Evolutionary conservation across 257 asterid genomes (phyloP).

Genomic region (Dorcoceras hygrometricum): DNA sequence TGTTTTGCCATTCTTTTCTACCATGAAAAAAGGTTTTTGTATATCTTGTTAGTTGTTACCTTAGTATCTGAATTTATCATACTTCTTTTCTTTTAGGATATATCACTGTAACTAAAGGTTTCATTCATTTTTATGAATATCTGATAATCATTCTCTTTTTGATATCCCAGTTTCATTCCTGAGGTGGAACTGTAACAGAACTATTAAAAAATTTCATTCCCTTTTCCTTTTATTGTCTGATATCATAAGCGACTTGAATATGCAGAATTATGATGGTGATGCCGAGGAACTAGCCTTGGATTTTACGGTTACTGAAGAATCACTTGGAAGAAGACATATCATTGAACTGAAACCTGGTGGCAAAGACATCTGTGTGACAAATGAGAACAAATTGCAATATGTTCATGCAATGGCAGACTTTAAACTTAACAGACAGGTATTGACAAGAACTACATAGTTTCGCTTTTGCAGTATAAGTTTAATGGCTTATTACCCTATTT

Average conservation of each 20-base stretch:
- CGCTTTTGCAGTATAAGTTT: constrained; percentile 24
- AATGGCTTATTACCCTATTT: constrained; percentile 30
- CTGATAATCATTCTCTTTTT: not conserved
- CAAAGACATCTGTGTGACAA: not conserved
- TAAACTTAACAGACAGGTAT: constrained; percentile 96
- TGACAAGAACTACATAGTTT: constrained; percentile 22
- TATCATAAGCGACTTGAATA: too few relatives aligned
- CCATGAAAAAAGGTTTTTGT: not conserved
- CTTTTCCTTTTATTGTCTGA: too few relatives aligned
- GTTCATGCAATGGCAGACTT: constrained; percentile 95
- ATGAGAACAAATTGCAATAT: constrained; percentile 94
- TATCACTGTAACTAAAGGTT: too few relatives aligned
- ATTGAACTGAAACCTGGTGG: too few relatives aligned
- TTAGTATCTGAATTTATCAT: not conserved
- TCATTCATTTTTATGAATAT: not conserved
- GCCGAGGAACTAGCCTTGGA: too few relatives aligned
- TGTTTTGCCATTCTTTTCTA: too few relatives aligned
- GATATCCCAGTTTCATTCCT: constrained; percentile 3
- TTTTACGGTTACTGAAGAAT: too few relatives aligned
- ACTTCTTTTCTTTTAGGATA: not conserved
- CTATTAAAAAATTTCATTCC: too few relatives aligned
- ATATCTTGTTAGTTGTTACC: too few relatives aligned
- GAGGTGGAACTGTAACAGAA: too few relatives aligned
- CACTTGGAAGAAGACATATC: too few relatives aligned
- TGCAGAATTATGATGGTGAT: too few relatives aligned